phyloP scores from a whole-genome alignment of 805 yeast genomes.

The Saccharomyces mikatae region DNA sequence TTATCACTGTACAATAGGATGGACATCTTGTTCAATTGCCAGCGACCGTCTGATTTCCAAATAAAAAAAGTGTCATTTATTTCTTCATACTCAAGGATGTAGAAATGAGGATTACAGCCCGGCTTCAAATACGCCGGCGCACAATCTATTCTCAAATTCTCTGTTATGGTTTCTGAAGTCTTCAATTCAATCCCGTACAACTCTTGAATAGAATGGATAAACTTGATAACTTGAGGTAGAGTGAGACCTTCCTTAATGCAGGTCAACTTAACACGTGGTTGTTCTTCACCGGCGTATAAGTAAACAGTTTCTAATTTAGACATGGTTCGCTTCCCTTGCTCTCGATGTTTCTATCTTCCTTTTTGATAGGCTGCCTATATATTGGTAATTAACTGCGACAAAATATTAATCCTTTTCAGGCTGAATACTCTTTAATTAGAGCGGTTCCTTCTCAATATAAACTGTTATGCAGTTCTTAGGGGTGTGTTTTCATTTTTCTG shows the following conservation, averaged over 20 bases:
- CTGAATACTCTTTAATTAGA: neutral
- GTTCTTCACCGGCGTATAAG: slow-evolving; percentile 21
- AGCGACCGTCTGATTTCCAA: slow-evolving; percentile 24
- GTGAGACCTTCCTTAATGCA: slow-evolving; percentile 12
- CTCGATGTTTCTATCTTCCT: neutral
- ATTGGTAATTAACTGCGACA: neutral
- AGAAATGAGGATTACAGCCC: slow-evolving; percentile 16
- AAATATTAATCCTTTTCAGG: neutral
- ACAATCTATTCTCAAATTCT: slow-evolving; percentile 22
- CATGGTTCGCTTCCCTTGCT: slow-evolving; percentile 1
- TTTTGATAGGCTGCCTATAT: neutral
- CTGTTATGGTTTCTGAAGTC: slow-evolving; percentile 23
- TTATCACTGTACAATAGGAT: slow-evolving; percentile 10
- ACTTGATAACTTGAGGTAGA: slow-evolving; percentile 9
- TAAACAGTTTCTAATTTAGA: slow-evolving; percentile 15
- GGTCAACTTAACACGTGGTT: slow-evolving; percentile 21
- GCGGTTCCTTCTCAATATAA: neutral
- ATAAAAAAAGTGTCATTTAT: slow-evolving; percentile 13
- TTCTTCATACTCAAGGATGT: slow-evolving; percentile 23
- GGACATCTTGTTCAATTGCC: slow-evolving; percentile 20
- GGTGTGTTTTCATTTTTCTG: neutral
- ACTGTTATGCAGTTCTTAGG: neutral
- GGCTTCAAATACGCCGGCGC: slow-evolving; percentile 6
- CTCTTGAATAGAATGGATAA: slow-evolving; percentile 22
- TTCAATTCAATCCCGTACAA: slow-evolving; percentile 20